Percentiles rank a stretch among this genome's conserved stretches.
These are phyloP conservation scores for Plantago major DNA, from an alignment of 257 asterid species.

Conservation along the genomic window DNA sequence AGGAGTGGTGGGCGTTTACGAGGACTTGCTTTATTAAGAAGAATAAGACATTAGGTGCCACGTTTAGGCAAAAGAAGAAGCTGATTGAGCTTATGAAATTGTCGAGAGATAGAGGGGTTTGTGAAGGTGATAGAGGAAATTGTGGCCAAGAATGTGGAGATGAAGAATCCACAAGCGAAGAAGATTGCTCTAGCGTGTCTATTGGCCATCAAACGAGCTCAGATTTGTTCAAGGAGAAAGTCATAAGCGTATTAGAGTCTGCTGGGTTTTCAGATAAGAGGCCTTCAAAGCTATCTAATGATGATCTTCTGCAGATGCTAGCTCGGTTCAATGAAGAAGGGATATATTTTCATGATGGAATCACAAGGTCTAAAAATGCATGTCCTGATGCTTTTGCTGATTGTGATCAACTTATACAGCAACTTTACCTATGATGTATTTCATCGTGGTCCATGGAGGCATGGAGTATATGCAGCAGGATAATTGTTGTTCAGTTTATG, in stretches of 20 bases:
- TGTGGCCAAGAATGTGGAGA: conserved; percentile 24
- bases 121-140: conserved; percentile 12
- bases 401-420: no score
- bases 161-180: conserved; percentile 22
- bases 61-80: conserved; percentile 79
- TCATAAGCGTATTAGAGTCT: conserved; percentile 37
- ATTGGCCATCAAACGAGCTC: neutral
- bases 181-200: conserved; percentile 12
- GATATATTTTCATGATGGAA: neutral
- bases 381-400: no score
- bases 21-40: conserved; percentile 78
- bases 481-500: no score
- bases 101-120: conserved; percentile 21
- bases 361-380: no score
- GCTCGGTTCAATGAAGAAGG: conserved; percentile 1
- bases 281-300: conserved; percentile 67
- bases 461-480: no score
- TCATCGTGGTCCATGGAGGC: no score
- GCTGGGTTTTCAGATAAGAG: conserved; percentile 70
- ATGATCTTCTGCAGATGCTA: conserved; percentile 27
- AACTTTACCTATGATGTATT: no score
- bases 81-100: conserved; percentile 59
- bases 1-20: conserved; percentile 89
- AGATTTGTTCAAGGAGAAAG: conserved; percentile 42
- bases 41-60: conserved; percentile 88